Base-by-base conservation (phyloP, 768 basidiomycete species). In the Pilatotrama ljubarskyi region DNA sequence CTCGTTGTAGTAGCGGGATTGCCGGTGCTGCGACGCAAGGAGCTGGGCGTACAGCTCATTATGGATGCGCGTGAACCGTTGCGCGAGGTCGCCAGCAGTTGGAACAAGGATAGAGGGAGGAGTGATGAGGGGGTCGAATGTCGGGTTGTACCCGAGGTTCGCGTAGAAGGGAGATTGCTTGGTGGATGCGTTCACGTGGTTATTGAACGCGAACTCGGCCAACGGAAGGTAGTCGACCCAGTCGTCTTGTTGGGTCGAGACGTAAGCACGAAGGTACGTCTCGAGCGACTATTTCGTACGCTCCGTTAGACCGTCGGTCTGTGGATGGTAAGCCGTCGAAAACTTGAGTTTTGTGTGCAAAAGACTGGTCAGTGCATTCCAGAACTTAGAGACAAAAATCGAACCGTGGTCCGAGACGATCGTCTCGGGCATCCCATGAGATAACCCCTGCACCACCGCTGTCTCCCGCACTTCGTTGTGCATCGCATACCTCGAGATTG, bases 291-390 rank as follows among this genome's bases (percentile, higher is more conserved):
- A 72, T 50, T 78, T 80, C 18, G 66, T 68, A 15, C 72, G 61
- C 64, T 78, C 76, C 0, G 75, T 76, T 20, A 68, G 72, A 51
- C 74, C 72, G 53, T 80, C 74, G 3, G 76, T 74, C 64, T 81
- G 72, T 0, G 78, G 80, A 47, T 82, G 81, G 59, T 76, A 82
- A 0, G 77, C 75, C 0, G 77, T 78, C 3, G 73, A 77, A 2
- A 66, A 67, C 32, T 57, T 13, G 10, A 52, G 29, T 6, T 70
- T 36, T n/a, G 67, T 65, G 1, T 65, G 50, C 8, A 59, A 40
- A 0, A 43, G 47, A 5, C 10, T 25, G 14, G 44, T 49, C 11
- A 63, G 51, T 42, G 26, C 51, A 8, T 9, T 18, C 57, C 56
- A 65, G 24, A 64, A 58, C 2, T 32, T 17, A 2, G 60, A 59